Evolutionary conservation across 164 flowering plant genomes (phyloP).

Genomic region (Aristolochia contorta): DNA sequence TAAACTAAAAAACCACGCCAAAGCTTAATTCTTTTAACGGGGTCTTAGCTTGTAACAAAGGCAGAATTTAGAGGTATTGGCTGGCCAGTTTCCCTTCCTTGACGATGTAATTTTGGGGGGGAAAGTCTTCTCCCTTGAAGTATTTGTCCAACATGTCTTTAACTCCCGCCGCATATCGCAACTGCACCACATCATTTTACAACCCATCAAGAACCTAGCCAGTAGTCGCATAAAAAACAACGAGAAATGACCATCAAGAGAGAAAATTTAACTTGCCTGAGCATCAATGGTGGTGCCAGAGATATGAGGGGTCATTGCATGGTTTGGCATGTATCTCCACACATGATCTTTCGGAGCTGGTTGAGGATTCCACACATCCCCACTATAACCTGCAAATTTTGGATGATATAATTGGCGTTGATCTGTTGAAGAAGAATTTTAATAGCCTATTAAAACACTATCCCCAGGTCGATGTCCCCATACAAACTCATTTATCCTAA

Average conservation of each 20-base stretch:
- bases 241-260: not conserved
- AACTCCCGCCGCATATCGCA: constrained; percentile 85
- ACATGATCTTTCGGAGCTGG: constrained; percentile 99
- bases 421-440: too few species aligned
- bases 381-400: constrained; percentile 63
- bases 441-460: too few species aligned
- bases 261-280: constrained; percentile 38
- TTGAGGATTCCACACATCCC: constrained; percentile 99
- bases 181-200: constrained; percentile 28
- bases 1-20: too few species aligned
- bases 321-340: constrained; percentile 98
- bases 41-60: not conserved
- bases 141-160: constrained; percentile 93
- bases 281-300: constrained; percentile 99
- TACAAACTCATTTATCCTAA: too few species aligned
- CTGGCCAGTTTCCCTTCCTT: constrained; percentile 83
- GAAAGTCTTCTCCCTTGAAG: constrained; percentile 95
- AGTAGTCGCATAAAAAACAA: too few species aligned
- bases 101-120: constrained; percentile 76
- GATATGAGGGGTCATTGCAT: constrained; percentile 98
- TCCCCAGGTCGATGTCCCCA: too few species aligned
- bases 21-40: too few species aligned
- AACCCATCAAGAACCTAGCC: not conserved
- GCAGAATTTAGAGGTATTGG: constrained; percentile 47
- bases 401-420: too few species aligned